Evolutionary conservation across 1,284 basidiomycete genomes (phyloP).

Genomic region (Trichosporon faecale): DNA sequence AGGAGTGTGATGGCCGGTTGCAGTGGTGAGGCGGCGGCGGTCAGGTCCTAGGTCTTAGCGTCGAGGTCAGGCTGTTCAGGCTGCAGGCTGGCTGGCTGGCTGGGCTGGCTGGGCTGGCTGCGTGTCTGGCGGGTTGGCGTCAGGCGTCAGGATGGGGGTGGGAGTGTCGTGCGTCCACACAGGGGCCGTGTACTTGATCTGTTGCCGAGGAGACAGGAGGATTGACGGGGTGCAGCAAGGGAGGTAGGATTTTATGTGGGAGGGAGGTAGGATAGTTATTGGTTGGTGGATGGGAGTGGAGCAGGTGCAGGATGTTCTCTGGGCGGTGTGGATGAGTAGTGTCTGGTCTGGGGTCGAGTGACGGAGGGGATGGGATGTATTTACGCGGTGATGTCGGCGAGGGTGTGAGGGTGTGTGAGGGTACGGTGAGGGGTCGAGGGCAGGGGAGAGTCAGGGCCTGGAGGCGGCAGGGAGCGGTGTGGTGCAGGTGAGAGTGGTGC

Average conservation of each 20-base stretch:
- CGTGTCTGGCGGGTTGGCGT: neutral
- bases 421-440: neutral
- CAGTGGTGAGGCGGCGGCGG: neutral
- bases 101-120: neutral
- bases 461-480: neutral
- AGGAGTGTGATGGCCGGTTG: constrained; percentile 3
- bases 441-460: neutral
- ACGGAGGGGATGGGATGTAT: neutral
- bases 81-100: neutral
- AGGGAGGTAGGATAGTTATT: neutral
- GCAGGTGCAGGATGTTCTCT: neutral
- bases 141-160: constrained; percentile 1
- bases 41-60: constrained; percentile 4
- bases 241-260: neutral
- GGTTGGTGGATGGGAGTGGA: neutral
- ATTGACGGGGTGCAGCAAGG: neutral
- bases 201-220: neutral
- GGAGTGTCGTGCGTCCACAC: constrained; percentile 7
- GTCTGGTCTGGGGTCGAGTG: neutral
- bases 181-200: constrained; percentile 1
- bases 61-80: neutral
- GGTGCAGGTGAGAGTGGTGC: neutral
- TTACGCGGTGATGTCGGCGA: neutral
- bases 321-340: neutral
- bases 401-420: neutral